These are phyloP conservation scores for Ogataea ramenticola DNA, from an alignment of 805 yeast species.

Conservation along the genomic window DNA sequence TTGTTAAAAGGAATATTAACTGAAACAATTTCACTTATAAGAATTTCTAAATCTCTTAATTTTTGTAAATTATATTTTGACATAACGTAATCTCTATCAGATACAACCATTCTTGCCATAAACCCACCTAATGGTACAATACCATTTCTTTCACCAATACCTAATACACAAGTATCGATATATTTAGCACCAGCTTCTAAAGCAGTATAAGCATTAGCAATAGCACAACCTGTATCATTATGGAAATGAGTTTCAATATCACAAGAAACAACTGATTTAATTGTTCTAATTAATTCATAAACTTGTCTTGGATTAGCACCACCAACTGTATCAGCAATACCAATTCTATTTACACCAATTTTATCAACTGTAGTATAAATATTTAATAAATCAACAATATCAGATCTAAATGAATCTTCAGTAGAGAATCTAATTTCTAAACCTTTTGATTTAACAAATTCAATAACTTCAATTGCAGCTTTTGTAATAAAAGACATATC, in stretches of 20 bases:
- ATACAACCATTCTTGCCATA: conserved; percentile 59
- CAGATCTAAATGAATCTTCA: conserved; percentile 55
- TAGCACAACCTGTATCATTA: conserved; percentile 58
- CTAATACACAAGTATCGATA: conserved; percentile 52
- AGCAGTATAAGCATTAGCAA: conserved; percentile 57
- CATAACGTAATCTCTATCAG: conserved; percentile 51
- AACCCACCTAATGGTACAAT: conserved; percentile 55
- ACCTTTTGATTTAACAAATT: conserved; percentile 53
- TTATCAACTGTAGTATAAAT: conserved; percentile 56
- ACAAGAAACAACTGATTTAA: conserved; percentile 49
- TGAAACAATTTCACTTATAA: conserved; percentile 53
- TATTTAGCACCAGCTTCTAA: conserved; percentile 56
- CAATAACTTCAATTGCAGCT: conserved; percentile 51
- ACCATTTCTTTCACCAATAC: conserved; percentile 60
- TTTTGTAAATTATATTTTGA: conserved; percentile 50
- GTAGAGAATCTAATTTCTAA: conserved; percentile 52
- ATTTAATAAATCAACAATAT: conserved; percentile 50
- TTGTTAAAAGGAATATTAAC: conserved; percentile 56
- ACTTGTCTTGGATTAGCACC: conserved; percentile 61
- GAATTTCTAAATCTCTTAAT: conserved; percentile 49
- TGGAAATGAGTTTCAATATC: conserved; percentile 59
- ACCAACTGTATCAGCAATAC: conserved; percentile 59
- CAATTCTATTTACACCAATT: conserved; percentile 55
- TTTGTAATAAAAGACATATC: conserved; percentile 55
- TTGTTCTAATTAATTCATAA: conserved; percentile 50